Evolutionary conservation across 23 red algal genomes (phyloP), one percentile per base, ranked within the genome.

Genomic region (Gracilaria vermiculophylla): DNA sequence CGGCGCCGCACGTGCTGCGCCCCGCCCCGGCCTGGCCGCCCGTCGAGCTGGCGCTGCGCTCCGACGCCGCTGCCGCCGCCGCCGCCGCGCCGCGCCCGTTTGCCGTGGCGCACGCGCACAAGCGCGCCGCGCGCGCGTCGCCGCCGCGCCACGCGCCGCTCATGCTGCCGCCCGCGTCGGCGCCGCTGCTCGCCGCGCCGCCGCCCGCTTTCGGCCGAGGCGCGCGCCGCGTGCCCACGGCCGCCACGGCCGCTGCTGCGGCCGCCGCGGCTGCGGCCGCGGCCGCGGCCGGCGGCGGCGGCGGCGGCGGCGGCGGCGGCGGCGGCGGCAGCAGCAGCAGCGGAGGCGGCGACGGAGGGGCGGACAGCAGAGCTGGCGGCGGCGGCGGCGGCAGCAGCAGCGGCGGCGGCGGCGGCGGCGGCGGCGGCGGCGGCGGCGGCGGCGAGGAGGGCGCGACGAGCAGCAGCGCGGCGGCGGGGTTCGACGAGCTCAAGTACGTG

Each of bases 401-500:
- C 23, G 67, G 9, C 67, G 19, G 7, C 35, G 36, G 67, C 67
- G 67, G 5, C 41, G 35, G 6, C 67, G 32, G 4, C 21, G 8
- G 7, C 35, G 15, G 5, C 32, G 25, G 6, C 43, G 43, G 6
- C 43, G 23, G 25, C 55, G 23, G 10, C 67, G n/a, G 31, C 27
- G 19, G 2, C 31, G 33, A n/a, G 2, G 33, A 19, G 60, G 9
- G 25, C 64, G 35, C 40, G 4, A 3, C 20, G 44, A 24, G 21
- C 28, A 24, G 28, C 73, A 5, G 3, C 52, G 11, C 43, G 4
- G 17, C 73, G 15, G 3, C 52, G 11, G 61, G 44, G 14, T 57
- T 85, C 25, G 86, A 80, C 55, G 36, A 80, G 36, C 3, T 60
- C 14, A 55, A 78, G 17, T 90, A 80, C 43, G 72, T 90, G 19